Evolutionary conservation across 1,284 basidiomycete genomes (phyloP).

Genomic region (Papiliotrema laurentii): DNA sequence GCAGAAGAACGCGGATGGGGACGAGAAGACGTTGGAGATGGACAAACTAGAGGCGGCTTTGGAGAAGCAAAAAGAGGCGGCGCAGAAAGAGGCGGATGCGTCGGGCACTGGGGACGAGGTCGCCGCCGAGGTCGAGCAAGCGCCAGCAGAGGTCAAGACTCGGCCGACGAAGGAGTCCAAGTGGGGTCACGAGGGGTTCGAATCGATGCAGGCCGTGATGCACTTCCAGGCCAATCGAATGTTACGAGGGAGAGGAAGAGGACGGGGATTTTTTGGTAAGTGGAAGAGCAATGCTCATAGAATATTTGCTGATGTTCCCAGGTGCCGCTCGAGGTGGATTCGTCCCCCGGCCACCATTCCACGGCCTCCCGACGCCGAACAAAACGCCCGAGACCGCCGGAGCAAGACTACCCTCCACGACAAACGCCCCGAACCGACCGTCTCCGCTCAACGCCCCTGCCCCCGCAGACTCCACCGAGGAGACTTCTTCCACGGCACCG

Average conservation of each 20-base stretch:
- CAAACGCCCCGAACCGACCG: not conserved
- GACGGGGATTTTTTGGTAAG: constrained; percentile 17
- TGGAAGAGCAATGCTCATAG: not conserved
- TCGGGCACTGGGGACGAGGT: not conserved
- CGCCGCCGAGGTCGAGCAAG: too few relatives aligned
- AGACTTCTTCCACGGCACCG: constrained; percentile 15
- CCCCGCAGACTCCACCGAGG: constrained; percentile 3
- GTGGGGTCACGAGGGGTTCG: constrained; percentile 43
- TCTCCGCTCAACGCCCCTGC: not conserved
- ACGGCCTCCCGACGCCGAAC: not conserved
- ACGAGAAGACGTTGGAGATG: constrained; percentile 20
- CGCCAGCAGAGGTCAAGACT: too few relatives aligned
- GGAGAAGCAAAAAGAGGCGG: constrained; percentile 4
- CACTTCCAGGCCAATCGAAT: constrained; percentile 7
- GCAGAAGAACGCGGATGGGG: not conserved
- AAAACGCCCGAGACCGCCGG: not conserved
- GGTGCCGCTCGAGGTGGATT: constrained; percentile 19
- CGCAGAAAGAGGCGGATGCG: constrained; percentile 3
- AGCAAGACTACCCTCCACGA: not conserved
- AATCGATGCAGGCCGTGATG: constrained; percentile 18
- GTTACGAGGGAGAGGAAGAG: constrained; percentile 18
- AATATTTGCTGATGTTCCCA: constrained; percentile 5
- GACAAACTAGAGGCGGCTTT: constrained; percentile 30
- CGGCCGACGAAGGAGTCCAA: constrained; percentile 12
- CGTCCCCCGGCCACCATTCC: constrained; percentile 4